A percentile compares a stretch with the other conserved stretches of the same genome.
Conservation (phyloP, 2,329 filamentous ascomycete genomes). For the Xylariaceae sp. region DNA sequence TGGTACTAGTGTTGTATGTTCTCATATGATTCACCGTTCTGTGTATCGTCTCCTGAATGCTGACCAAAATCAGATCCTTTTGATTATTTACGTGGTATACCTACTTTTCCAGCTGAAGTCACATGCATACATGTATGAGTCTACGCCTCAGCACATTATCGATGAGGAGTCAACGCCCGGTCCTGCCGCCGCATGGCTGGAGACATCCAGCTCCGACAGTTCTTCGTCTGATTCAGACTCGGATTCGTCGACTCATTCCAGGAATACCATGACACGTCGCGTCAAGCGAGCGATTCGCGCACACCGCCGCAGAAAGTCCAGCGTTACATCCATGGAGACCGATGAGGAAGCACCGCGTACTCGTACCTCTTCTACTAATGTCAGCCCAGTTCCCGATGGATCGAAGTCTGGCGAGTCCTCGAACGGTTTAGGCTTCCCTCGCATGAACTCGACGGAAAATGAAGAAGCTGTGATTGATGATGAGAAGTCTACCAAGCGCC, state of each 20-base stretch:
- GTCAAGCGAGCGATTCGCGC: constrained; percentile 70
- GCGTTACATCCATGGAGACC: constrained; percentile 62
- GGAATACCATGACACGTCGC: constrained; percentile 63
- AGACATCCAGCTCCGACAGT: constrained; percentile 58
- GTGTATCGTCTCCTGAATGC: constrained; percentile 5
- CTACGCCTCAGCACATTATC: constrained; percentile 86
- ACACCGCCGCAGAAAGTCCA: constrained; percentile 71
- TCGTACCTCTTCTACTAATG: constrained; percentile 40
- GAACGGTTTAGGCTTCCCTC: constrained; percentile 34
- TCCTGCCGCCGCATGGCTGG: constrained; percentile 74
- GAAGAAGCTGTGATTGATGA: constrained; percentile 44
- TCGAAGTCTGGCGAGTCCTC: constrained; percentile 36
- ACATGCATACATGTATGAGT: constrained; percentile 86
- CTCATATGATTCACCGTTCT: not conserved
- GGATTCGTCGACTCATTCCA: constrained; percentile 57
- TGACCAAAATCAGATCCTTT: constrained; percentile 52
- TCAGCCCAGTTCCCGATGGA: constrained; percentile 36
- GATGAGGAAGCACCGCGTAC: constrained; percentile 30
- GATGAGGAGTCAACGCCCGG: constrained; percentile 87
- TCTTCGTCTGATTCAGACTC: constrained; percentile 62
- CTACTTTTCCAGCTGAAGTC: constrained; percentile 88
- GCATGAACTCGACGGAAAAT: constrained; percentile 36
- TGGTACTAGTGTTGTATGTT: constrained; percentile 74
- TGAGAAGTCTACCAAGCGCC: constrained; percentile 34
- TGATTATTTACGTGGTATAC: constrained; percentile 78